A percentile compares a stretch with the other conserved stretches of the same genome.
Conservation (phyloP, 2,329 filamentous ascomycete genomes). For the Ceratocystis eucalypticola region DNA sequence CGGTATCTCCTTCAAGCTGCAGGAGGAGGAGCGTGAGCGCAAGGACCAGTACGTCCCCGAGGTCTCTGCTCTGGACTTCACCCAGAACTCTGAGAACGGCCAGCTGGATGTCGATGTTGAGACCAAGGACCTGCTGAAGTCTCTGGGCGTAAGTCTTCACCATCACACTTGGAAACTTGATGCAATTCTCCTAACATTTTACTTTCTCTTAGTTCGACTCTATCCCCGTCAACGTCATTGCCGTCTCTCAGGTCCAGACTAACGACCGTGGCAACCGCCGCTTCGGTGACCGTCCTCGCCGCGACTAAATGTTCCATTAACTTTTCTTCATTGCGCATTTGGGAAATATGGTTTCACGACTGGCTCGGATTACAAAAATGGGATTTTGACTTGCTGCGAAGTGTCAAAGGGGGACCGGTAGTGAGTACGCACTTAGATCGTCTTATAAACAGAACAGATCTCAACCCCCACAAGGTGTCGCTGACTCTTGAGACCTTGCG, state of each 20-base stretch:
- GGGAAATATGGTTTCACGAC: conserved; percentile 22
- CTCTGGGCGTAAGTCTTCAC: conserved; percentile 71
- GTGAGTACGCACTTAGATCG: conserved; percentile 45
- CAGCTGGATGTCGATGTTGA: conserved; percentile 91
- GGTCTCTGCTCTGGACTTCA: conserved; percentile 96
- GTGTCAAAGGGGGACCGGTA: conserved; percentile 42
- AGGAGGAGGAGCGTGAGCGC: conserved; percentile 99
- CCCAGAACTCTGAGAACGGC: conserved; percentile 83
- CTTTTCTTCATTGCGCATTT: conserved; percentile 19
- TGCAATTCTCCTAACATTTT: conserved; percentile 1
- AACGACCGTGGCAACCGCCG: conserved; percentile 65
- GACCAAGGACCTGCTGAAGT: conserved; percentile 98
- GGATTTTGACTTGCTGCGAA: conserved; percentile 31
- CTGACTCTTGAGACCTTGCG: conserved; percentile 50
- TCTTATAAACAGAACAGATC: conserved; percentile 39
- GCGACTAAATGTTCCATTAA: conserved; percentile 29
- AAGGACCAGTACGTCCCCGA: conserved; percentile 99
- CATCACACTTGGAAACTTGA: neutral
- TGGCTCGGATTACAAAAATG: conserved; percentile 22
- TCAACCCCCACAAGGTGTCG: conserved; percentile 68
- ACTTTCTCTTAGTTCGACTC: conserved; percentile 65
- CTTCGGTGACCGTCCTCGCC: conserved; percentile 48
- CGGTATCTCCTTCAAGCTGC: conserved; percentile 99
- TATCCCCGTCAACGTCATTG: conserved; percentile 90
- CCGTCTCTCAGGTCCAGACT: conserved; percentile 77